A percentile compares a stretch with the other conserved stretches of the same genome.
Evolutionary conservation across 176 grass and related monocot genomes (phyloP).

Genomic region (Raddia distichophylla): DNA sequence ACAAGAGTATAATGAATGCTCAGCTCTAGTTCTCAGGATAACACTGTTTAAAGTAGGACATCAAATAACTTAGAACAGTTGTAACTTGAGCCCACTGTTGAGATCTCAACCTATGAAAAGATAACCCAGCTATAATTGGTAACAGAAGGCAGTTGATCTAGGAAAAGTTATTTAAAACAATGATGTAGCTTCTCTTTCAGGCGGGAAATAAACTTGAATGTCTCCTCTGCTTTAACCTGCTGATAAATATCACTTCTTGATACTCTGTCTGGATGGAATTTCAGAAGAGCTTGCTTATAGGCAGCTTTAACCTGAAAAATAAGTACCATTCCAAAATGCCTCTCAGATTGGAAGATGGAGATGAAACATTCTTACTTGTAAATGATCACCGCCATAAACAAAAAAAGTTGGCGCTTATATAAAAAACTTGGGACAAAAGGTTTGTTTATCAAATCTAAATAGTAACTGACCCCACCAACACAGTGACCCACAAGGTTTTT

Average conservation of each 20-base stretch:
- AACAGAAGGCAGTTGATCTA: neutral
- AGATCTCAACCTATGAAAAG: slow-evolving; percentile 31
- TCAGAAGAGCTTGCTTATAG: slow-evolving; percentile 83
- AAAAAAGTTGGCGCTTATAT: neutral
- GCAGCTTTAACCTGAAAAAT: slow-evolving; percentile 70
- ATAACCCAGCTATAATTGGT: neutral
- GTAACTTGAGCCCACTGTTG: neutral
- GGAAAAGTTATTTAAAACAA: slow-evolving; percentile 34
- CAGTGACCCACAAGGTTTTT: neutral
- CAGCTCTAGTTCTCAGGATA: slow-evolving; percentile 31
- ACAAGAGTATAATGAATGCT: slow-evolving; percentile 1
- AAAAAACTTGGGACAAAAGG: neutral
- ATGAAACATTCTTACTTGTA: neutral
- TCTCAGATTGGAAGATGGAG: neutral
- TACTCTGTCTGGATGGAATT: slow-evolving; percentile 90
- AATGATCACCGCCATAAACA: neutral
- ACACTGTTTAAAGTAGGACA: neutral
- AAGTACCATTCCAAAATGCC: slow-evolving; percentile 21
- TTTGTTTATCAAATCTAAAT: neutral
- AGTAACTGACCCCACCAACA: neutral
- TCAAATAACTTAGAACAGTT: neutral
- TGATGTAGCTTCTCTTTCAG: slow-evolving; percentile 76
- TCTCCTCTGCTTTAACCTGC: slow-evolving; percentile 95
- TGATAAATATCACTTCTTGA: slow-evolving; percentile 69
- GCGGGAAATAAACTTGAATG: slow-evolving; percentile 90